These are phyloP conservation scores for Areca catechu DNA, from an alignment of 176 grass and related monocot species.

Conservation along the genomic window DNA sequence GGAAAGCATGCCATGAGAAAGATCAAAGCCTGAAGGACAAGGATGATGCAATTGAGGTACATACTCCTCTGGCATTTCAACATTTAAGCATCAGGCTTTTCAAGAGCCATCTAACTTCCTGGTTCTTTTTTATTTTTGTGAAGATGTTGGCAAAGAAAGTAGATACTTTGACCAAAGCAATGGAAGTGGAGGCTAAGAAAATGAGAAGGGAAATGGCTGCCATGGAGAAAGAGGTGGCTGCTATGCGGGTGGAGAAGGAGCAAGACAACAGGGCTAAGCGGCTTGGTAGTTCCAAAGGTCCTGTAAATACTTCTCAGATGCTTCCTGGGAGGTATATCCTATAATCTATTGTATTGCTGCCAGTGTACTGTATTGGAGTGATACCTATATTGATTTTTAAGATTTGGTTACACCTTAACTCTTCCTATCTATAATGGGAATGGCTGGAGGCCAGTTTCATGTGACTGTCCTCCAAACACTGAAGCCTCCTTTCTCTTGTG, in stretches of 20 bases:
- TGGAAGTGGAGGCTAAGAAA: slow-evolving; percentile 94
- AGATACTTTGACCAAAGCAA: slow-evolving; percentile 83
- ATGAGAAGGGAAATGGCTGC: slow-evolving; percentile 81
- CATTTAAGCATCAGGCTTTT: neutral
- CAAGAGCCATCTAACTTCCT: neutral
- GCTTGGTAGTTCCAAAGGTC: slow-evolving; percentile 49
- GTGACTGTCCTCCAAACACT: too few species aligned
- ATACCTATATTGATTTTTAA: too few species aligned
- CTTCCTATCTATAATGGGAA: too few species aligned
- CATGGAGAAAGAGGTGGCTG: slow-evolving; percentile 89
- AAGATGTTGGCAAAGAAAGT: slow-evolving; percentile 95
- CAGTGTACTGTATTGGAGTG: too few species aligned
- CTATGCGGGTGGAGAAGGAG: slow-evolving; percentile 69
- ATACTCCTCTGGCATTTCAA: neutral
- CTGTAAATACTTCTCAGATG: slow-evolving; percentile 49
- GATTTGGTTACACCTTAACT: too few species aligned
- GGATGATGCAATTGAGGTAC: slow-evolving; percentile 95
- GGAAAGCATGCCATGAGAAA: slow-evolving; percentile 88
- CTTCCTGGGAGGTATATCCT: slow-evolving; percentile 1
- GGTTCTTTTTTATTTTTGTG: slow-evolving; percentile 13
- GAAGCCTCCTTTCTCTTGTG: too few species aligned
- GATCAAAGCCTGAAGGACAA: slow-evolving; percentile 92
- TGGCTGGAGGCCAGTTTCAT: too few species aligned
- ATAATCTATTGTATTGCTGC: neutral
- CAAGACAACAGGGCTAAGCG: slow-evolving; percentile 65